These are phyloP conservation scores for Gymnopilus dilepis DNA, from an alignment of 768 basidiomycete species.

Conservation along the genomic window DNA sequence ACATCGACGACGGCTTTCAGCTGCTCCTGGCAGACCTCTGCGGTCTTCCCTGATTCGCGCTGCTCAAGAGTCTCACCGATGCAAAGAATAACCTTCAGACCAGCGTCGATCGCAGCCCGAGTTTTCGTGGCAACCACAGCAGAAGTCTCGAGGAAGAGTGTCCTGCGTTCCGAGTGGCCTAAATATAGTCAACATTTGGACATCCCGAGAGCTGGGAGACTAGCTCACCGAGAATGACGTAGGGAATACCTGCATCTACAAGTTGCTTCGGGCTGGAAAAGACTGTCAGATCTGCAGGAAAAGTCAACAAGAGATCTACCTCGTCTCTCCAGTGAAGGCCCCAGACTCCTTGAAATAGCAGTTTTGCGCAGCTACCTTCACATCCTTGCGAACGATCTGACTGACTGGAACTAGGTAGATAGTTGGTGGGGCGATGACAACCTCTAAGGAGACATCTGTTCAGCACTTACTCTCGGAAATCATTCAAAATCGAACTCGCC, in stretches of 20 bases:
- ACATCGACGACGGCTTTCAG: slow-evolving; percentile 74
- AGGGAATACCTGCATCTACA: slow-evolving; percentile 83
- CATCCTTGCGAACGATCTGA: slow-evolving; percentile 62
- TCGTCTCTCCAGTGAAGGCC: slow-evolving; percentile 97
- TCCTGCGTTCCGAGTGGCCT: slow-evolving; percentile 97
- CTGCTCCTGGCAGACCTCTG: slow-evolving; percentile 80
- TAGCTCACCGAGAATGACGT: slow-evolving; percentile 83
- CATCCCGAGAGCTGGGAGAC: not conserved
- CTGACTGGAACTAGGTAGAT: slow-evolving; percentile 84
- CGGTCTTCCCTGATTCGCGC: slow-evolving; percentile 81
- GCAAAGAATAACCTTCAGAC: slow-evolving; percentile 91
- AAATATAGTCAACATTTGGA: slow-evolving; percentile 8
- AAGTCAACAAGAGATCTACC: slow-evolving; percentile 48
- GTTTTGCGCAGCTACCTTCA: slow-evolving; percentile 92
- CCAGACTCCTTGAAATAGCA: slow-evolving; percentile 83
- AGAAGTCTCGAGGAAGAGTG: slow-evolving; percentile 89
- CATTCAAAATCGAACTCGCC: slow-evolving; percentile 51
- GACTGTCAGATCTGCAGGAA: not conserved
- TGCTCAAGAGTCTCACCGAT: slow-evolving; percentile 92
- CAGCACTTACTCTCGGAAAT: not conserved
- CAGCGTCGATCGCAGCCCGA: slow-evolving; percentile 75
- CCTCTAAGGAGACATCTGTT: slow-evolving; percentile 60
- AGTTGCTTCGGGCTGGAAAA: slow-evolving; percentile 76
- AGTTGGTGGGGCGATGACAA: slow-evolving; percentile 90
- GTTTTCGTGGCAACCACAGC: slow-evolving; percentile 86